phyloP scores from a whole-genome alignment of 495 filamentous ascomycete genomes.

The Xylaria longipes region DNA sequence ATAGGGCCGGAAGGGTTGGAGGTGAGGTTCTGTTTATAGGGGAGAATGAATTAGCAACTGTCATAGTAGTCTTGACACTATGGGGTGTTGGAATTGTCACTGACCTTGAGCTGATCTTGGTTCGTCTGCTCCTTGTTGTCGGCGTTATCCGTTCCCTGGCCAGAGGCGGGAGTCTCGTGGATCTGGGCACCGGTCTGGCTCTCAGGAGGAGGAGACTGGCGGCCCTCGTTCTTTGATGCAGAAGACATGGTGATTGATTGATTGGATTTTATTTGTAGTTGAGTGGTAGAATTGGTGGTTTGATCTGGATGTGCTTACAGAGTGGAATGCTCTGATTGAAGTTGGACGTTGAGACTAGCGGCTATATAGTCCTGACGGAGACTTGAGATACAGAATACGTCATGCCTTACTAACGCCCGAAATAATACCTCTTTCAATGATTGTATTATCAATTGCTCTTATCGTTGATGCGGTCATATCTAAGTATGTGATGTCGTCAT shows the following conservation, averaged over 20 bases:
- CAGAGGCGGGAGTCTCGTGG: slow-evolving; percentile 58
- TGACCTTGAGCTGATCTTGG: slow-evolving; percentile 55
- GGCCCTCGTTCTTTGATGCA: slow-evolving; percentile 56
- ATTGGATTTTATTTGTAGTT: slow-evolving; percentile 27
- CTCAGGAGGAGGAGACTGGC: slow-evolving; percentile 83
- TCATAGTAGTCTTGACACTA: neutral
- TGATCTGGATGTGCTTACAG: neutral
- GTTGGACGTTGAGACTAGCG: neutral
- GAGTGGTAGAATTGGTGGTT: slow-evolving; percentile 16
- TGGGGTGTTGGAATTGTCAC: neutral
- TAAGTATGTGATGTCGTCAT: slow-evolving; percentile 20
- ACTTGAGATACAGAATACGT: neutral
- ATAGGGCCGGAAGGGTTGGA: slow-evolving; percentile 76
- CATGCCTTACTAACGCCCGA: neutral
- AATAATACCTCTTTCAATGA: neutral
- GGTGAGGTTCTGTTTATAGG: slow-evolving; percentile 46
- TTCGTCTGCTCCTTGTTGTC: slow-evolving; percentile 57
- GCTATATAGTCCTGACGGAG: neutral
- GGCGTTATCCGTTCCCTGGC: slow-evolving; percentile 58
- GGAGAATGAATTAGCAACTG: neutral
- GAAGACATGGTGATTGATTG: slow-evolving; percentile 58
- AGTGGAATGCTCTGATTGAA: neutral
- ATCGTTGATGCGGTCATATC: slow-evolving; percentile 19
- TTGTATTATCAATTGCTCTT: neutral
- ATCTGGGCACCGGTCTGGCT: slow-evolving; percentile 69